Percentiles rank a stretch among this genome's conserved stretches.
phyloP scores from a whole-genome alignment of 2,329 filamentous ascomycete genomes.

The Drechslerella dactyloides region DNA sequence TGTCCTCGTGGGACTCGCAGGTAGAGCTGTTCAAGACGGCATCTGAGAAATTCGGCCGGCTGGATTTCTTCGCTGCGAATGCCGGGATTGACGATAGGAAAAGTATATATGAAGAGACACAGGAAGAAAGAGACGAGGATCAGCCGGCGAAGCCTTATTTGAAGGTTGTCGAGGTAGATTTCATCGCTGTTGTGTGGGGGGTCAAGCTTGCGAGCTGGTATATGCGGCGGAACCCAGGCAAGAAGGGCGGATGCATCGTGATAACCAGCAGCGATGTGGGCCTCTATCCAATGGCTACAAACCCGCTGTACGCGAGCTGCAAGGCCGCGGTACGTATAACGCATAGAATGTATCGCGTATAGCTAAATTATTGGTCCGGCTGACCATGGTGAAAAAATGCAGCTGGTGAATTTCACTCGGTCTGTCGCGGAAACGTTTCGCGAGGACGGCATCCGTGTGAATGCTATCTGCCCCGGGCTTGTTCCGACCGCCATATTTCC shows the following conservation, averaged over 20 bases:
- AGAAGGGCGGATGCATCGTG: constrained; percentile 58
- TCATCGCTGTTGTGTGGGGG: constrained; percentile 59
- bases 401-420: constrained; percentile 56
- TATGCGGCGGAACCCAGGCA: constrained; percentile 57
- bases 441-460: constrained; percentile 57
- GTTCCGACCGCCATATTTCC: constrained; percentile 57
- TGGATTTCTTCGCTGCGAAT: constrained; percentile 61
- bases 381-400: neutral
- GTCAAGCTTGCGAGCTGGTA: constrained; percentile 60
- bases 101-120: constrained; percentile 56
- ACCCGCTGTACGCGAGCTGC: constrained; percentile 49
- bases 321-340: constrained; percentile 39
- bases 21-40: constrained; percentile 58
- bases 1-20: constrained; percentile 58
- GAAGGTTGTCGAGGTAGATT: constrained; percentile 58
- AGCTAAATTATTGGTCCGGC: neutral
- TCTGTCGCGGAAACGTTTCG: constrained; percentile 55
- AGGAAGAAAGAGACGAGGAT: constrained; percentile 56
- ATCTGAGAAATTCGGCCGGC: constrained; percentile 59
- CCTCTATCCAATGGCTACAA: constrained; percentile 54
- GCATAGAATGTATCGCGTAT: constrained; percentile 21
- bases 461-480: constrained; percentile 57
- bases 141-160: constrained; percentile 58
- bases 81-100: constrained; percentile 60
- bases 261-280: constrained; percentile 58